These are phyloP conservation scores for Cercophora sp. DNA, from an alignment of 495 filamentous ascomycete genomes.

Conservation along the genomic window DNA sequence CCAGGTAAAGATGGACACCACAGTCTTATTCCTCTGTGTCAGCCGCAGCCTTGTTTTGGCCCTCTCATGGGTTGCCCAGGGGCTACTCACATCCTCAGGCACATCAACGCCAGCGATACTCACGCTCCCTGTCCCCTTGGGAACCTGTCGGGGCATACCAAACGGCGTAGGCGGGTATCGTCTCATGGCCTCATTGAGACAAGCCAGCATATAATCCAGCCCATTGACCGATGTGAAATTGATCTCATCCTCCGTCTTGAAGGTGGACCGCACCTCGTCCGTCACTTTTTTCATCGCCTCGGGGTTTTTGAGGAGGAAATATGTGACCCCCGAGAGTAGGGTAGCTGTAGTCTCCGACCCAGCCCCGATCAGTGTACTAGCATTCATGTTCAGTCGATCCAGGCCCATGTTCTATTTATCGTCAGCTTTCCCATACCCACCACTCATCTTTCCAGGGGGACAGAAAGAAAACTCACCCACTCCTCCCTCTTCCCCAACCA, in stretches of 20 bases:
- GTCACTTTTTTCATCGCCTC: conserved; percentile 33
- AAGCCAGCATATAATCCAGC: not conserved
- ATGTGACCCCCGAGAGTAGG: conserved; percentile 39
- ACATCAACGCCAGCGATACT: not conserved
- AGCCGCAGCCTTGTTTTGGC: no score
- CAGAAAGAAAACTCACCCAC: conserved; percentile 12
- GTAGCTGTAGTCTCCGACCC: conserved; percentile 52
- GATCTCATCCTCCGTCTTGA: conserved; percentile 25
- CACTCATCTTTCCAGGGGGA: conserved; percentile 34
- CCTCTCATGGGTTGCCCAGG: no score
- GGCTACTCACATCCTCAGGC: not conserved
- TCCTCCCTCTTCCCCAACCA: conserved; percentile 36
- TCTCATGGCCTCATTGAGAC: not conserved
- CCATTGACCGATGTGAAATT: not conserved
- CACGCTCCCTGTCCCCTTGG: not conserved
- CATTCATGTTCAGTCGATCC: conserved; percentile 25
- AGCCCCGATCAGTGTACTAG: conserved; percentile 17
- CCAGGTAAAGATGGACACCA: not conserved
- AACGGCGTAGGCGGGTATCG: not conserved
- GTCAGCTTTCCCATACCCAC: not conserved
- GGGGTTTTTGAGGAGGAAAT: conserved; percentile 43
- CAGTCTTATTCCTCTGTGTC: no score
- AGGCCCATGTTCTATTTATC: conserved; percentile 15
- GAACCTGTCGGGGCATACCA: not conserved
- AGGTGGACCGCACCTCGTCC: conserved; percentile 45